A percentile compares a stretch with the other conserved stretches of the same genome.
Conservation (phyloP, 495 filamentous ascomycete genomes). For the Aspergillus panamensis region DNA sequence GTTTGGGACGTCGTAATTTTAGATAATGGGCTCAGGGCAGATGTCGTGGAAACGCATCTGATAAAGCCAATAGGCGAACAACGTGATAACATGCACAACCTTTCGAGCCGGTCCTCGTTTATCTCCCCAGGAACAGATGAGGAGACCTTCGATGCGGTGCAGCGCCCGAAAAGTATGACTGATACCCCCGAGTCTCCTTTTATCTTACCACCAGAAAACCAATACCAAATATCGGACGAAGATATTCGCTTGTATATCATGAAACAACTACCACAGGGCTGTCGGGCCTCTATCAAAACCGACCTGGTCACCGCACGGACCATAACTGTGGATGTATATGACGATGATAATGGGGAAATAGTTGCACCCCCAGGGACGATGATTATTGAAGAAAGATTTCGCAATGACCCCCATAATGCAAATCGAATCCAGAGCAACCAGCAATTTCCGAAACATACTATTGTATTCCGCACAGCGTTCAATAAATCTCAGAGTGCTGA, state of each 20-base stretch:
- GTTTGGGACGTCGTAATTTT: slow-evolving; percentile 80
- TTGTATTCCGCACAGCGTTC: slow-evolving; percentile 46
- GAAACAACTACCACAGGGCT: slow-evolving; percentile 43
- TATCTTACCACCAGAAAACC: slow-evolving; percentile 32
- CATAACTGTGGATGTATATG: slow-evolving; percentile 69
- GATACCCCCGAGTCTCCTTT: slow-evolving; percentile 22
- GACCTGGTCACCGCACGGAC: slow-evolving; percentile 62
- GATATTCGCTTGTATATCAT: slow-evolving; percentile 45
- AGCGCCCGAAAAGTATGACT: slow-evolving; percentile 32
- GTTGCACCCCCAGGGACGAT: slow-evolving; percentile 63
- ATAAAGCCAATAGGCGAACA: slow-evolving; percentile 24
- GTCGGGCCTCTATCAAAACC: slow-evolving; percentile 60
- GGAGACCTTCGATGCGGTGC: slow-evolving; percentile 46
- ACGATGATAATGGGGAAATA: slow-evolving; percentile 56
- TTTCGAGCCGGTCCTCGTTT: slow-evolving; percentile 33
- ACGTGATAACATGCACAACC: slow-evolving; percentile 18
- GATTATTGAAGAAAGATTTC: slow-evolving; percentile 56
- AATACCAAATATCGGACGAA: slow-evolving; percentile 41
- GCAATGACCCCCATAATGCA: slow-evolving; percentile 36
- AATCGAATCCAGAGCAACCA: slow-evolving; percentile 16
- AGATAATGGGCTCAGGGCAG: slow-evolving; percentile 58
- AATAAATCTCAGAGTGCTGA: slow-evolving; percentile 43
- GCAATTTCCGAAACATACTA: slow-evolving; percentile 37
- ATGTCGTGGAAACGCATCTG: slow-evolving; percentile 49
- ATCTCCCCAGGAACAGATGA: slow-evolving; percentile 40